Base-by-base conservation (phyloP, 2,329 filamentous ascomycete species). In the Alternaria panax region DNA sequence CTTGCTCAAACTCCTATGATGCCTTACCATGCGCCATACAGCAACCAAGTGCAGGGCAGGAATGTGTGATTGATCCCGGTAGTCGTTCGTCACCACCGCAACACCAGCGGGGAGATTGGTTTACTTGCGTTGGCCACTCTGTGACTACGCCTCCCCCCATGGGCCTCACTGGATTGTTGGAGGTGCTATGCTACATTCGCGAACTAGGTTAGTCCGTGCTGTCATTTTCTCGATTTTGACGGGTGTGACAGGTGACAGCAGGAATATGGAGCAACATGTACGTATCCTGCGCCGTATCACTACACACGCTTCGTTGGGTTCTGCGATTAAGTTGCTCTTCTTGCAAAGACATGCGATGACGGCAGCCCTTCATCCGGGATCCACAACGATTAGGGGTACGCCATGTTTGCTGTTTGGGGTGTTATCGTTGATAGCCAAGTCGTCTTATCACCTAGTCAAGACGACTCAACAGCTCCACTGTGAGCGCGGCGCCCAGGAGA, bases 1-100 rank as follows among this genome's bases (percentile, higher is more conserved):
- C 62, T 65, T 57, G 64, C 60, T 75, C 72, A 74, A 75, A 73
- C 70, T 60, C 61, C 62, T 68, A 57, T 72, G 73, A 75, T 73
- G 74, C 72, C 67, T 75, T 73, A 58, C 48, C 48, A 66, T 70
- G 67, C 69, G 51, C 28, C 61, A 61, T 64, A 63, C 63, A 65
- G 64, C 58, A 71, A 66, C 67, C 67, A 70, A 68, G 59, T 42
- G 48, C 62, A 63, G 65, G 64, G 72, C 65, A 73, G 65, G 59
- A 68, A 56, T 58, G 52, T 67, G 55, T 64, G 55, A 61, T 62
- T 54, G 54, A 57, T 65, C 57, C 68, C 64, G 61, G 57, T 54
- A 38, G 45, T 58, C 60, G 45, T 52, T 62, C 52, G 46, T 57
- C 36, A 54, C 46, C 51, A 55, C 40, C 51, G 59, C 46, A 51